A percentile compares a stretch with the other conserved stretches of the same genome.
Conservation (phyloP, 2,329 filamentous ascomycete species). For the Colletotrichum shisoi region DNA sequence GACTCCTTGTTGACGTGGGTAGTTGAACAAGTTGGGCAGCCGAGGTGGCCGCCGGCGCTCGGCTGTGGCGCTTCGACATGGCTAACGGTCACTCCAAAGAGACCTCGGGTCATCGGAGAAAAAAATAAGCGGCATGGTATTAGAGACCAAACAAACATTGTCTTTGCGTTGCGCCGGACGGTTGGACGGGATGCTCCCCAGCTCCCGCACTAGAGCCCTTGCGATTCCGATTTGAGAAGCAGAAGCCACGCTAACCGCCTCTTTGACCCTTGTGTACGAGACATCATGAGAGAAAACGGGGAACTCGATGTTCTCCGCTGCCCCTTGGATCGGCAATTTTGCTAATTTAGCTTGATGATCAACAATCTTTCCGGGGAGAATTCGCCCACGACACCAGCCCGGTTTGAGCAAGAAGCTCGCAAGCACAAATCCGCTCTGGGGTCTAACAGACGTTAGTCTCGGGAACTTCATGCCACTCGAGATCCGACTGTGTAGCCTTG, state of each 20-base stretch:
- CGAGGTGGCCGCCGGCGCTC: neutral
- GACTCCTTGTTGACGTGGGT: neutral
- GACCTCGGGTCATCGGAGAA: too few relatives aligned
- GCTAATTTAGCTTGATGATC: conserved; percentile 3
- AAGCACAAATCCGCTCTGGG: neutral
- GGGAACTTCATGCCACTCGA: conserved; percentile 2
- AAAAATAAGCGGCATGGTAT: too few relatives aligned
- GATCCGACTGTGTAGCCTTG: neutral
- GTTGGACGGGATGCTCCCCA: conserved; percentile 3
- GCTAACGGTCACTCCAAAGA: neutral
- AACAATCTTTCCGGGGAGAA: neutral
- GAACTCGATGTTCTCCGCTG: too few relatives aligned
- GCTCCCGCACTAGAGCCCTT: neutral
- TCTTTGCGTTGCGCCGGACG: neutral
- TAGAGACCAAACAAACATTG: neutral
- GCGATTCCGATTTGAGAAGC: conserved; percentile 13
- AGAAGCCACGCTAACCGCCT: conserved; percentile 1
- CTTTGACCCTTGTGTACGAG: neutral
- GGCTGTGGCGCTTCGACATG: conserved; percentile 20
- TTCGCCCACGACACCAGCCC: neutral
- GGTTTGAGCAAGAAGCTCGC: neutral
- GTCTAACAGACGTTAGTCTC: neutral
- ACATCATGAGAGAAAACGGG: neutral
- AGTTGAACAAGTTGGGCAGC: neutral
- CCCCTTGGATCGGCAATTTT: neutral